A percentile compares a stretch with the other conserved stretches of the same genome.
These are phyloP conservation scores for Thalassiosira livingstoniorum DNA, from an alignment of 352 stramenopile species.

Conservation along the genomic window DNA sequence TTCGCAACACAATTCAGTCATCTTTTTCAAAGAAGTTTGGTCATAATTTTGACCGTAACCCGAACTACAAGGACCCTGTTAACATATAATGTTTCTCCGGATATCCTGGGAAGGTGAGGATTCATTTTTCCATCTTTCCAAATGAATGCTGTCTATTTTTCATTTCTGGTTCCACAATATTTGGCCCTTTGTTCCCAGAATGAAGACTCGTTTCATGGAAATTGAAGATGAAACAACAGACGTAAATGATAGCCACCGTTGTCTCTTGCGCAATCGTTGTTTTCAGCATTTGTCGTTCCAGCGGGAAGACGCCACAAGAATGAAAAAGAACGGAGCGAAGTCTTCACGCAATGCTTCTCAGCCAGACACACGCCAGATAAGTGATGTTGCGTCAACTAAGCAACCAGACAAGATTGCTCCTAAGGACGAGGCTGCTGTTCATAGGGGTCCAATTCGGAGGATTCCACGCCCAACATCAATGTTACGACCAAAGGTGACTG, in stretches of 20 bases:
- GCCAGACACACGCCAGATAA: not conserved
- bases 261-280: conserved; percentile 44
- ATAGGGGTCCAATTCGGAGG: conserved; percentile 47
- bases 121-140: no score
- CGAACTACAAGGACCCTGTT: conserved; percentile 40
- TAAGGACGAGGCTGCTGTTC: conserved; percentile 32
- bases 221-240: conserved; percentile 53
- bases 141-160: no score
- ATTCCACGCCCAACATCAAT: conserved; percentile 74
- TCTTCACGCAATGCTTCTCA: no score
- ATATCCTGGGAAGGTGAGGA: conserved; percentile 29
- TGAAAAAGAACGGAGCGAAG: no score
- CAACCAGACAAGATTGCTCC: conserved; percentile 29
- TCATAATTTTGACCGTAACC: conserved; percentile 60
- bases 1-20: no score
- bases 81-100: conserved; percentile 56
- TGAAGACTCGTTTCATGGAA: conserved; percentile 56
- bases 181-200: not conserved
- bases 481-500: conserved; percentile 65
- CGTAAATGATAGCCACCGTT: conserved; percentile 32
- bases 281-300: no score
- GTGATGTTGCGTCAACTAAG: conserved; percentile 30
- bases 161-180: no score
- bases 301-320: no score
- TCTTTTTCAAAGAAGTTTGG: conserved; percentile 44